Conservation (phyloP, 139 green algal species). For the Diplosphaera chodatii region DNA sequence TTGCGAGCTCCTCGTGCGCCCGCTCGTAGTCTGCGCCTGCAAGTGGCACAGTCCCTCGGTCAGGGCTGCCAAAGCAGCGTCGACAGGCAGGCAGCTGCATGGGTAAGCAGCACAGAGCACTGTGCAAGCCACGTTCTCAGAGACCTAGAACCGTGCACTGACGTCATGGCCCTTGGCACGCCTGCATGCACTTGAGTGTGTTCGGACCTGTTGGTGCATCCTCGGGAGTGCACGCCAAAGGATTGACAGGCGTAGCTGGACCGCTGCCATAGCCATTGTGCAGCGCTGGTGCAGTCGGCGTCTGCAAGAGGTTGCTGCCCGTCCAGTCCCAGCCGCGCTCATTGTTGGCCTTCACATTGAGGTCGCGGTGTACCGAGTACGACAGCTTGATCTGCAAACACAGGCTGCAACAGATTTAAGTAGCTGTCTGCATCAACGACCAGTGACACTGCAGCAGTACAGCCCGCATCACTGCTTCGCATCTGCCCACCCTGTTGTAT, state of each 20-base stretch:
- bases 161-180: too few species aligned
- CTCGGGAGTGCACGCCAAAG: not conserved
- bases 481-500: conserved; percentile 36
- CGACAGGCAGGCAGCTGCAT: too few species aligned
- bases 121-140: too few species aligned
- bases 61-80: too few species aligned
- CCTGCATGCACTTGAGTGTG: too few species aligned
- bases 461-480: not conserved
- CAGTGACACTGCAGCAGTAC: not conserved
- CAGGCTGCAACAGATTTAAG: too few species aligned
- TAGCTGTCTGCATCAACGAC: too few species aligned
- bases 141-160: too few species aligned
- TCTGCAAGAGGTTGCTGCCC: not conserved
- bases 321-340: conserved; percentile 28
- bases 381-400: conserved; percentile 25
- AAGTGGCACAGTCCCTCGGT: too few species aligned
- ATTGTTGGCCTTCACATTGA: conserved; percentile 33
- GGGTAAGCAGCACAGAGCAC: too few species aligned
- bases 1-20: not conserved
- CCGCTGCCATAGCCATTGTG: not conserved
- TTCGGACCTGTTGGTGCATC: not conserved
- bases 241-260: not conserved
- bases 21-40: not conserved
- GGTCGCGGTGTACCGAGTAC: conserved; percentile 26
- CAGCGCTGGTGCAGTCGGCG: too few species aligned